These are phyloP conservation scores for Venustampulla echinocandica DNA, from an alignment of 495 filamentous ascomycete species.

Conservation along the genomic window DNA sequence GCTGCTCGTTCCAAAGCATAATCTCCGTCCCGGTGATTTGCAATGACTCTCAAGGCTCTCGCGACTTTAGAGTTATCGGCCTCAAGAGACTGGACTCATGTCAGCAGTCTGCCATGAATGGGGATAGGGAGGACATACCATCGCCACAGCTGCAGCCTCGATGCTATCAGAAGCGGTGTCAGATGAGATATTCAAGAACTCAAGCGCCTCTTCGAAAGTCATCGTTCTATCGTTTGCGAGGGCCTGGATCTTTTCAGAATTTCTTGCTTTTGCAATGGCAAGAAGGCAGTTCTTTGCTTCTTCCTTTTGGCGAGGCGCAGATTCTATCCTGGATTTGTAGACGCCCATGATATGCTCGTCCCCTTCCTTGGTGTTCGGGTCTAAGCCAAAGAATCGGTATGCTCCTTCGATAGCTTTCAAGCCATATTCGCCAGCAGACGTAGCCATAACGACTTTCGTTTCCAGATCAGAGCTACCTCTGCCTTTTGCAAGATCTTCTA, in stretches of 20 bases:
- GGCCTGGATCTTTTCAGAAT: constrained; percentile 19
- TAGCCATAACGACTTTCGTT: constrained; percentile 19
- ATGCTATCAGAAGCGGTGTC: constrained; percentile 23
- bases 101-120: not conserved
- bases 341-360: constrained; percentile 24
- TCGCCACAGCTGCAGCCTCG: constrained; percentile 18
- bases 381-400: constrained; percentile 19
- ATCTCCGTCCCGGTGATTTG: constrained; percentile 13
- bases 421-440: constrained; percentile 18
- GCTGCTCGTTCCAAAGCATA: constrained; percentile 13
- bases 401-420: constrained; percentile 20
- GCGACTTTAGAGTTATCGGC: constrained; percentile 21
- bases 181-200: constrained; percentile 16
- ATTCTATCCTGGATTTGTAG: constrained; percentile 24
- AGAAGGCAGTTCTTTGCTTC: constrained; percentile 18
- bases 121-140: constrained; percentile 10
- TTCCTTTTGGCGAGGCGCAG: constrained; percentile 24
- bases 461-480: constrained; percentile 20
- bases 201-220: constrained; percentile 20
- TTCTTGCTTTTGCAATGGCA: constrained; percentile 19
- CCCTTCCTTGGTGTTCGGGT: constrained; percentile 17
- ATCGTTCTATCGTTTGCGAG: constrained; percentile 21
- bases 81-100: constrained; percentile 11
- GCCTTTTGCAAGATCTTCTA: constrained; percentile 19
- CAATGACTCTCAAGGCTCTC: constrained; percentile 18